phyloP scores from a whole-genome alignment of 2,329 filamentous ascomycete genomes.

The Sporothrix dimorphospora region DNA sequence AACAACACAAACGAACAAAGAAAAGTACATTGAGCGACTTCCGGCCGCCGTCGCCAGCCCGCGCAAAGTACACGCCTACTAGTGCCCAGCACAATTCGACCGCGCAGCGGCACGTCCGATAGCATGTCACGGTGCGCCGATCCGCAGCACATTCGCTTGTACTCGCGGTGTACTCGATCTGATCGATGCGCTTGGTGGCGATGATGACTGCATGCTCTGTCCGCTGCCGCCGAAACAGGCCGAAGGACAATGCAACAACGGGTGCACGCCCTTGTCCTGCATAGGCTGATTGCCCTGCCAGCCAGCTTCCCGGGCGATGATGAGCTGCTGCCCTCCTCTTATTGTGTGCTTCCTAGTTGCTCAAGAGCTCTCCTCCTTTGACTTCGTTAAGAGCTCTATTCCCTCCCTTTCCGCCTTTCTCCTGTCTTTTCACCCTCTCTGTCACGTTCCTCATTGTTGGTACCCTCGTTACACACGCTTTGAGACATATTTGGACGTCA shows the following conservation, averaged over 20 bases:
- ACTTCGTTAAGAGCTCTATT: background rate
- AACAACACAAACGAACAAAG: slow-evolving; percentile 4
- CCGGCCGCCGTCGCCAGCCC: background rate
- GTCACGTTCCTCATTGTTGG: background rate
- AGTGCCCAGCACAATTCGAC: background rate
- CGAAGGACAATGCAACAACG: background rate
- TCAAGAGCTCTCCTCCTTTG: background rate
- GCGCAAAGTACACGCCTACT: background rate
- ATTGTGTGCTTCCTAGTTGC: background rate
- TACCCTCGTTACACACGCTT: background rate
- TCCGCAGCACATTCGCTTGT: background rate
- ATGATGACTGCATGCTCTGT: slow-evolving; percentile 9
- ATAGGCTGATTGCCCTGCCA: background rate
- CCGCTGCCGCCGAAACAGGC: background rate
- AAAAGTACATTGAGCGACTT: background rate
- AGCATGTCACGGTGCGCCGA: background rate
- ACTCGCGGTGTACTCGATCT: background rate
- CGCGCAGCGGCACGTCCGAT: background rate
- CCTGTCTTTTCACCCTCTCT: background rate
- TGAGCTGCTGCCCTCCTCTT: background rate
- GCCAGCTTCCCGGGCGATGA: background rate
- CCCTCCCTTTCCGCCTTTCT: background rate
- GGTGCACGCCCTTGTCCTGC: background rate
- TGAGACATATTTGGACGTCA: background rate
- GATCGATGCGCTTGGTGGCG: slow-evolving; percentile 9